These are phyloP conservation scores for Sporisorium exsertum DNA, from an alignment of 1,284 basidiomycete species.

Conservation along the genomic window DNA sequence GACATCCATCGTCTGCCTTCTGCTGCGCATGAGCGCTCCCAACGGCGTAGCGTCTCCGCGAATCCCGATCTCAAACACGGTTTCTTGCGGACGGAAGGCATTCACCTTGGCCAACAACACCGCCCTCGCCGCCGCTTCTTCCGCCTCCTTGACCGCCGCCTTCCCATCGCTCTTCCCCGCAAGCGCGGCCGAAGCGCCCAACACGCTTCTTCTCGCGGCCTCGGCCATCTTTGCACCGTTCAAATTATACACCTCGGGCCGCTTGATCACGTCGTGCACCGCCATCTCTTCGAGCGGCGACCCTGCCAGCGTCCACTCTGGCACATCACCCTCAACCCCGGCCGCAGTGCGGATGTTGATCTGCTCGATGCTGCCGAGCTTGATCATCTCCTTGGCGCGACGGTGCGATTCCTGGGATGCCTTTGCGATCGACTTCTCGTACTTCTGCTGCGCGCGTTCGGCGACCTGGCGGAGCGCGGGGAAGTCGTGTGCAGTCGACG, in stretches of 20 bases:
- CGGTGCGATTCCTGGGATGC: conserved; percentile 87
- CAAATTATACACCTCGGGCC: conserved; percentile 56
- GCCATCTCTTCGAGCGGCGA: conserved; percentile 76
- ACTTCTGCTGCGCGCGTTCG: conserved; percentile 89
- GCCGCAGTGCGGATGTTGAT: conserved; percentile 45
- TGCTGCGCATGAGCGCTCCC: conserved; percentile 82
- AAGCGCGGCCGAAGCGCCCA: conserved; percentile 5
- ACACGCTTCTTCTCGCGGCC: conserved; percentile 13
- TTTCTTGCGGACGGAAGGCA: conserved; percentile 86
- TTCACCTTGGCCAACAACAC: conserved; percentile 81
- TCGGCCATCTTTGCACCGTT: conserved; percentile 24
- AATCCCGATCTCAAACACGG: conserved; percentile 88
- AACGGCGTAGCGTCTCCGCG: conserved; percentile 74
- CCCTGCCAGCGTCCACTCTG: conserved; percentile 76
- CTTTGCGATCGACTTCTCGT: conserved; percentile 90
- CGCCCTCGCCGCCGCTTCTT: conserved; percentile 75
- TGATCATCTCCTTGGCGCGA: conserved; percentile 87
- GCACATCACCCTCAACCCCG: conserved; percentile 32
- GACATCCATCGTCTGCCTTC: conserved; percentile 81
- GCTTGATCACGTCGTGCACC: conserved; percentile 76
- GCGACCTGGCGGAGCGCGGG: conserved; percentile 85
- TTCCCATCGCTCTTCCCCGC: conserved; percentile 7
- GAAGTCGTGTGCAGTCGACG: conserved; percentile 75
- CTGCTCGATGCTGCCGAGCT: conserved; percentile 68
- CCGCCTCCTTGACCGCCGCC: conserved; percentile 57